These are phyloP conservation scores for Fusarium sp. DNA, from an alignment of 2,329 filamentous ascomycete species.

Conservation along the genomic window DNA sequence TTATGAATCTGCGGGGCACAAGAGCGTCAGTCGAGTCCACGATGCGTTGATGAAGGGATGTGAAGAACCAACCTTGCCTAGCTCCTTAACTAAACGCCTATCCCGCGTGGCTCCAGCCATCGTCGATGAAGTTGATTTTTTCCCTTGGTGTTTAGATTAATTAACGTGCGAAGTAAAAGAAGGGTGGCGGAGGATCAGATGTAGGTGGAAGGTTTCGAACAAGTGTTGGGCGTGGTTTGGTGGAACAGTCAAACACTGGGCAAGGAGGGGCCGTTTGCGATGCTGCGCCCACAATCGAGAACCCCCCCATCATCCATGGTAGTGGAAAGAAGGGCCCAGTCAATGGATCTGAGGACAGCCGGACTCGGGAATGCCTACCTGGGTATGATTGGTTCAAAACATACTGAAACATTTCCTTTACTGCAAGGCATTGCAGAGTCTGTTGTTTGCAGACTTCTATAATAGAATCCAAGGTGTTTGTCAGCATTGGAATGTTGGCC, in stretches of 20 bases:
- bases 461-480: background rate
- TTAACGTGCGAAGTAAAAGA: background rate
- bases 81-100: slow-evolving; percentile 69
- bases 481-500: background rate
- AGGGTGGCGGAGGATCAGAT: slow-evolving; percentile 17
- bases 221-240: background rate
- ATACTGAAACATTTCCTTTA: background rate
- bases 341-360: slow-evolving; percentile 11
- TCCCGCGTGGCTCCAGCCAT: slow-evolving; percentile 60
- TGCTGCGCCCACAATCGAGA: slow-evolving; percentile 24
- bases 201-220: slow-evolving; percentile 23
- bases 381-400: slow-evolving; percentile 13
- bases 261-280: slow-evolving; percentile 37
- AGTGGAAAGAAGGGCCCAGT: background rate
- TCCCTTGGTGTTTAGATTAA: background rate
- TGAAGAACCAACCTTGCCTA: slow-evolving; percentile 59
- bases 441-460: background rate
- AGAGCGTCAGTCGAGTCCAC: slow-evolving; percentile 29
- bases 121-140: slow-evolving; percentile 8
- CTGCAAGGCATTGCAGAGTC: background rate
- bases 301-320: background rate
- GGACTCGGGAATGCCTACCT: background rate
- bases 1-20: slow-evolving; percentile 59
- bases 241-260: slow-evolving; percentile 19
- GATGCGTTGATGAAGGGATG: background rate